These are phyloP conservation scores for Diaporthe ilicicola DNA, from an alignment of 2,329 filamentous ascomycete species.

Conservation along the genomic window DNA sequence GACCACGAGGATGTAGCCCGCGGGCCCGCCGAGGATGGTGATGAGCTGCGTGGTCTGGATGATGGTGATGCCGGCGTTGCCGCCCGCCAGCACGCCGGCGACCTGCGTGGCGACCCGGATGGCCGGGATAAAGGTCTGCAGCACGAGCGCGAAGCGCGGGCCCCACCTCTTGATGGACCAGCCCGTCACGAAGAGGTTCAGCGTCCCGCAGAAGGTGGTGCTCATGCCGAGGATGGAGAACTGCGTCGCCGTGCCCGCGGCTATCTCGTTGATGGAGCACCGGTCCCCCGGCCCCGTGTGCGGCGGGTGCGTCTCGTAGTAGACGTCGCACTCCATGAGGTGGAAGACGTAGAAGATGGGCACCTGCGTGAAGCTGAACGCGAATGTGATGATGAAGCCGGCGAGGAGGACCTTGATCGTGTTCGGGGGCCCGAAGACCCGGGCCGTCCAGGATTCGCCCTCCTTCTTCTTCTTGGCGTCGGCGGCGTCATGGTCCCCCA, in stretches of 20 bases:
- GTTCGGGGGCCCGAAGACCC: slow-evolving; percentile 31
- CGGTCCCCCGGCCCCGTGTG: slow-evolving; percentile 58
- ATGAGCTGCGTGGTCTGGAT: slow-evolving; percentile 74
- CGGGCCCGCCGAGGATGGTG: slow-evolving; percentile 73
- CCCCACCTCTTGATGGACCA: slow-evolving; percentile 74
- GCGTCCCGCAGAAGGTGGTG: slow-evolving; percentile 69
- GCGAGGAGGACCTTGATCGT: slow-evolving; percentile 34
- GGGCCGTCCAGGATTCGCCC: slow-evolving; percentile 29
- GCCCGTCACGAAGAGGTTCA: slow-evolving; percentile 73
- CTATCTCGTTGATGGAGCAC: slow-evolving; percentile 69
- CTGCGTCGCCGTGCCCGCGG: slow-evolving; percentile 69
- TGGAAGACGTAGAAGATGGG: slow-evolving; percentile 70
- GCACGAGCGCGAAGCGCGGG: slow-evolving; percentile 67
- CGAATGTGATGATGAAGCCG: slow-evolving; percentile 31
- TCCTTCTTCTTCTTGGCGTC: slow-evolving; percentile 4
- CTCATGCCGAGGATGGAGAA: slow-evolving; percentile 72
- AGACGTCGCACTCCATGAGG: slow-evolving; percentile 76
- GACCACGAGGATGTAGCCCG: slow-evolving; percentile 73
- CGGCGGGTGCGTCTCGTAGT: slow-evolving; percentile 66
- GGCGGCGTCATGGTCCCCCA: neutral
- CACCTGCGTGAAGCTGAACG: slow-evolving; percentile 34
- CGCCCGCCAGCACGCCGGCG: slow-evolving; percentile 69
- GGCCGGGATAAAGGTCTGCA: slow-evolving; percentile 71
- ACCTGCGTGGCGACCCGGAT: slow-evolving; percentile 71
- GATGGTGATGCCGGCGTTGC: slow-evolving; percentile 70